Evolutionary conservation across 2,329 filamentous ascomycete genomes (phyloP), one percentile per base, ranked within the genome.

Genomic region (Akanthomyces uredinophilus): DNA sequence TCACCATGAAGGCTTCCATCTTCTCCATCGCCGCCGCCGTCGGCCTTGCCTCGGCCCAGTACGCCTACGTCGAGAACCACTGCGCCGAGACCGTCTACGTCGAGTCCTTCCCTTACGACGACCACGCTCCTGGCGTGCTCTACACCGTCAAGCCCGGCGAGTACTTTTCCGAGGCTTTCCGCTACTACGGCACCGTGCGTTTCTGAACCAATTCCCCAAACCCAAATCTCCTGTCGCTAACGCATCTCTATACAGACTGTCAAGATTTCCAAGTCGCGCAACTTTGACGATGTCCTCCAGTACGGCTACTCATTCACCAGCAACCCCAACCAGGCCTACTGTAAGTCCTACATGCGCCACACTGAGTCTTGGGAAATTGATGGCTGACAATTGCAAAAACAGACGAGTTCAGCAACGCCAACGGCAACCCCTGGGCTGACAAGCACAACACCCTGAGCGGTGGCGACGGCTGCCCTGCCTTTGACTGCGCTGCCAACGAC

Each of bases 321-420:
- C 2, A 71, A 70, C 65, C 72, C 73, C 5, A 64, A 76, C 68
- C 72, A 74, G 43, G 73, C 72, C 58, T 78, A 77, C 69, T 79
- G 74, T 77, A 64, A 70, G 74, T 69, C 37, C 29, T 20, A 57
- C 49, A 20, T 22, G 2, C 3, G 35, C 37, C 27, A 29, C 18
- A 14, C 49, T 20, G 16, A 13, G 10, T 41, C 2, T 7, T 39
- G 16, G 2, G 14, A 14, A 13, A 18, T 4, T 29, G 13, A 43
- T 18, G 65, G 24, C 60, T 64, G 37, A 35, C 54, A 13, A 52
- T 60, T 44, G 58, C 66, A 7, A 29, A 29, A 29, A 29, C 35
- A 77, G 75, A 78, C 53, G 75, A 77, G 64, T 59, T 76, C 20
- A 78, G 71, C 75, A 71, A 73, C 37, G 63, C 76, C 66, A 77